Evolutionary conservation across 116 monocot species (phyloP).

Genomic region (Dioscorea cayenensis): DNA sequence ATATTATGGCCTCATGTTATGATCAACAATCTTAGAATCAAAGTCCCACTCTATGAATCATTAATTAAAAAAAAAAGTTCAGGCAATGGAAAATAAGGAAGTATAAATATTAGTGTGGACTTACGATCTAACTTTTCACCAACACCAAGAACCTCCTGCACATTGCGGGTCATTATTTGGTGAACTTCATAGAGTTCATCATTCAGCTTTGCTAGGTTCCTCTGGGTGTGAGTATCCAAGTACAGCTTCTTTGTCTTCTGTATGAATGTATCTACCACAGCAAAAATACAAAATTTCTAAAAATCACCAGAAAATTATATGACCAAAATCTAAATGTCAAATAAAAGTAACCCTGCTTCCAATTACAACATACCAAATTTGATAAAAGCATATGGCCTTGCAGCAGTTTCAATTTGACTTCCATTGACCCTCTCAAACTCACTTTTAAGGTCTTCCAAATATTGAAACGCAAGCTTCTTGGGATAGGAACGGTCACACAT

Average conservation of each 20-base stretch:
- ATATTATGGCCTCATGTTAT: not conserved
- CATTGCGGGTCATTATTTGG: slow-evolving; percentile 96
- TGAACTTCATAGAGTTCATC: slow-evolving; percentile 98
- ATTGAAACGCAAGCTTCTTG: slow-evolving; percentile 98
- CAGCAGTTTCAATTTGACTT: slow-evolving; percentile 93
- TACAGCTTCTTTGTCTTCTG: slow-evolving; percentile 91
- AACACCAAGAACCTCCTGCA: slow-evolving; percentile 83
- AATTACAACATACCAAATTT: slow-evolving; percentile 68
- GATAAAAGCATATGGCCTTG: slow-evolving; percentile 96
- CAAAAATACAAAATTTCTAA: not conserved
- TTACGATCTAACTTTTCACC: slow-evolving; percentile 93
- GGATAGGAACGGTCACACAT: slow-evolving; percentile 99
- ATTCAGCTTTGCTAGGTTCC: slow-evolving; percentile 93
- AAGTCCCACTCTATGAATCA: not conserved
- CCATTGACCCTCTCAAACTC: slow-evolving; percentile 91
- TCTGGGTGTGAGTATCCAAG: slow-evolving; percentile 78
- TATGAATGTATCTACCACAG: slow-evolving; percentile 69
- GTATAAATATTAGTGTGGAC: slow-evolving; percentile 17
- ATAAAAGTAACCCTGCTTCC: not conserved
- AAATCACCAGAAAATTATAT: not conserved
- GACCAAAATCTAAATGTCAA: not conserved
- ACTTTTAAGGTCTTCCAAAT: slow-evolving; percentile 95
- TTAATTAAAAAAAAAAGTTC: not conserved
- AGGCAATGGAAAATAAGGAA: not conserved
- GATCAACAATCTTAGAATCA: not conserved